Base-by-base conservation (phyloP, 495 filamentous ascomycete genomes). In the Hypoxylon crocopeplum region DNA sequence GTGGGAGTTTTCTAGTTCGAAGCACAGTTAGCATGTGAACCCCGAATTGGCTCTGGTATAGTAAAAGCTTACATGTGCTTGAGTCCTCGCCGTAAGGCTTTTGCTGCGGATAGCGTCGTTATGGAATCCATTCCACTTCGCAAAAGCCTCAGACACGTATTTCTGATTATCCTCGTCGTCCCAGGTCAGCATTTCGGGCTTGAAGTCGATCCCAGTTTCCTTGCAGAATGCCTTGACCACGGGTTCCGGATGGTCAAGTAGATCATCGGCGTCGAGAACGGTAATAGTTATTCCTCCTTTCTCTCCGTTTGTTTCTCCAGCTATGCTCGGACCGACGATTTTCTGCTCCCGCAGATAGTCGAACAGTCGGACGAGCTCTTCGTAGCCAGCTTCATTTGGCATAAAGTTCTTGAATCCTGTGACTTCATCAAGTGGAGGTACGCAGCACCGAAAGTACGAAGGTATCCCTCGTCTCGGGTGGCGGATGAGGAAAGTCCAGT, bases 401-500 rank as follows among this genome's bases (percentile, higher is more conserved):
- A 89, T 80, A 78, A 97, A 97, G 62, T 88, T 66, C 73, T 88
- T 77, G 79, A 96, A 98, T 2, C 93, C 92, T 0, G 94, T 98
- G 22, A 88, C 72, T 32, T 82, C 69, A 66, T 86, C 83, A 8
- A 97, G 80, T 0, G 94, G 94, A 2, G 94, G 93, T 54, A 95
- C 82, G n/a, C 91, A 95, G 83, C 94, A 98, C 47, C 93, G 91
- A 78, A 88, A 96, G 79, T 93, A 98, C 41, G 86, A 91, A 2
- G 94, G 94, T 62, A 98, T 91, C 58, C 89, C 89, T 69, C 78
- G 81, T 46, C 88, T 84, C 22, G 94, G 94, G 74, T 97, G 91
- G 44, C 94, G 92, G 78, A 98, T 97, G 30, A 98, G 81, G 78
- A 98, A 97, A n/a, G 92, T 89, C 79, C 92, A 97, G 66, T 97